Evolutionary conservation across 164 flowering plant genomes (phyloP).

Genomic region (Kingdonia uniflora): DNA sequence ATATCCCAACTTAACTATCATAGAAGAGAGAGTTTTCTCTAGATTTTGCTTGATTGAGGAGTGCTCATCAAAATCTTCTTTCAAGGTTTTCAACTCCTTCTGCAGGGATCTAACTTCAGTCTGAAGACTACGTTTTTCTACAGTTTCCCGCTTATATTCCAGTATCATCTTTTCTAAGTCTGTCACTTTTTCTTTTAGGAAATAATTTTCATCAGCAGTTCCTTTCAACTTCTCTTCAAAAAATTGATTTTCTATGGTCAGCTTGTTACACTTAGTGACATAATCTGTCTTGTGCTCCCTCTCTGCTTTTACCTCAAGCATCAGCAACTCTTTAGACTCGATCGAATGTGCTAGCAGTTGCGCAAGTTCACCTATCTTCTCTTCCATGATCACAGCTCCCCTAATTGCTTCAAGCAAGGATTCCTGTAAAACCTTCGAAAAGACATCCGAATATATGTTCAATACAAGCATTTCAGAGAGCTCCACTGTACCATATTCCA

Average conservation of each 20-base stretch:
- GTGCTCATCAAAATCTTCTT: conserved; percentile 27
- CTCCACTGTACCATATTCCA: conserved; percentile 15
- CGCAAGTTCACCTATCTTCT: conserved; percentile 27
- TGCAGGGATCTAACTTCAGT: conserved; percentile 33
- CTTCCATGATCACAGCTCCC: conserved; percentile 30
- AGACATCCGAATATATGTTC: conserved; percentile 52
- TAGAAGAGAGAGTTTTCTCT: conserved; percentile 26
- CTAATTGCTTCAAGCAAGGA: conserved; percentile 41
- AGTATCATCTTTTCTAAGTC: conserved; percentile 36
- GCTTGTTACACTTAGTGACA: conserved; percentile 34
- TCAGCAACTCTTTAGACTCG: conserved; percentile 40
- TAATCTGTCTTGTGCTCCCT: conserved; percentile 35
- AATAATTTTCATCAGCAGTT: conserved; percentile 38
- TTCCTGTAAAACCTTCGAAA: conserved; percentile 44
- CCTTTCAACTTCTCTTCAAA: conserved; percentile 43
- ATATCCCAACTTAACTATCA: conserved; percentile 36
- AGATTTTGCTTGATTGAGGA: conserved; percentile 28
- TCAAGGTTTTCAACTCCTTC: conserved; percentile 35
- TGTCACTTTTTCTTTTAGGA: conserved; percentile 36
- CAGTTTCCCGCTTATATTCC: conserved; percentile 34
- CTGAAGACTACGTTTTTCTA: conserved; percentile 31
- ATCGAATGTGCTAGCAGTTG: conserved; percentile 43
- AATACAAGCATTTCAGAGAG: conserved; percentile 34
- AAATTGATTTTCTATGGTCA: conserved; percentile 36
- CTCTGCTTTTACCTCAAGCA: conserved; percentile 33